A percentile compares a stretch with the other conserved stretches of the same genome.
Evolutionary conservation across 2,329 filamentous ascomycete genomes (phyloP).

Genomic region (Venturia effusa): DNA sequence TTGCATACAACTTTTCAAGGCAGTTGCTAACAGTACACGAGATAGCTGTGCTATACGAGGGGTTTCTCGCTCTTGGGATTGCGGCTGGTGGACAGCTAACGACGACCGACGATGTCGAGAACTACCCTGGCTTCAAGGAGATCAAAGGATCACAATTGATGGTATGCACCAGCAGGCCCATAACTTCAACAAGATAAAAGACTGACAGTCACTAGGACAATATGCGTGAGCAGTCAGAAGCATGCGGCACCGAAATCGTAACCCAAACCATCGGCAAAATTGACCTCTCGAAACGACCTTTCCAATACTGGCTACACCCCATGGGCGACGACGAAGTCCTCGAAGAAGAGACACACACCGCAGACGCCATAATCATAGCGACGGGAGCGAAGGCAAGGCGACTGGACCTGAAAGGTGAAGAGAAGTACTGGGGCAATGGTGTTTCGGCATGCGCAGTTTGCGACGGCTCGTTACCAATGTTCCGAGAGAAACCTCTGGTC

Average conservation of each 20-base stretch:
- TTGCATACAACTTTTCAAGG: background rate
- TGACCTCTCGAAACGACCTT: conserved; percentile 72
- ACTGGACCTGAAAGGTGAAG: conserved; percentile 74
- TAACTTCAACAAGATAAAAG: background rate
- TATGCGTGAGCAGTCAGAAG: conserved; percentile 85
- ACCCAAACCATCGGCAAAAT: conserved; percentile 85
- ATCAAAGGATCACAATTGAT: conserved; percentile 84
- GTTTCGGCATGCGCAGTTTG: conserved; percentile 96
- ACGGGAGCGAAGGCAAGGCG: conserved; percentile 88
- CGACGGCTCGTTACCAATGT: conserved; percentile 93
- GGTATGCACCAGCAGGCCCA: conserved; percentile 36
- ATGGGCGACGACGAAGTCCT: conserved; percentile 71
- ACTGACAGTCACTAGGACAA: conserved; percentile 45
- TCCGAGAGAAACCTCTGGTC: conserved; percentile 88
- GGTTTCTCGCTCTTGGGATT: conserved; percentile 94
- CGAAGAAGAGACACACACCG: conserved; percentile 62
- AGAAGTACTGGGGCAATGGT: conserved; percentile 94
- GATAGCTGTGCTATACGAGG: conserved; percentile 81
- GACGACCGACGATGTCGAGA: conserved; percentile 96
- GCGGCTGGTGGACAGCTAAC: conserved; percentile 94
- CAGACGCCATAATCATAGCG: conserved; percentile 85
- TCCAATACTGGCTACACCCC: conserved; percentile 66
- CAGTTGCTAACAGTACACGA: conserved; percentile 15
- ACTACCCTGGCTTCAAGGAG: conserved; percentile 90
- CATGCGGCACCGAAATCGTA: conserved; percentile 87